Base-by-base conservation (phyloP, 441 rosid genomes). In the Populus hybrid region DNA sequence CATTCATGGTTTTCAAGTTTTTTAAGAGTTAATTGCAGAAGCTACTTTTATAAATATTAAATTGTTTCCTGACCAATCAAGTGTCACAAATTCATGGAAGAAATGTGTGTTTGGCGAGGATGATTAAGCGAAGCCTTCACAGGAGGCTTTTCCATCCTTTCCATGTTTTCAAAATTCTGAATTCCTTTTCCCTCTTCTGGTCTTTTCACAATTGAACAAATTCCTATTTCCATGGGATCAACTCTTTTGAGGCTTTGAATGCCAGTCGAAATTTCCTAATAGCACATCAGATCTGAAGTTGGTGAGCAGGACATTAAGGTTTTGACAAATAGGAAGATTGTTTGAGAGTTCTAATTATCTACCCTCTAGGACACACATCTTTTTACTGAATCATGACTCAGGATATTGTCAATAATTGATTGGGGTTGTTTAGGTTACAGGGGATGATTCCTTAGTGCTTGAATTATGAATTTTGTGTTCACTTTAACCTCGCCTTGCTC, bases 21-120 rank as follows among this genome's bases (percentile, higher is more conserved):
- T 46, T 1, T 5, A 42, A 4, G 36, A 71, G 21, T 30, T 50
- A n/a, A 34, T 46, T 70, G 46, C 23, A 28, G 57, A 26, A 10
- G 70, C n/a, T n/a, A 28, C 46, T 67, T 64, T 73, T 77, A 30
- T 6, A 12, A 42, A 14, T 70, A 20, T 75, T 67, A 72, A 78
- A 66, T 80, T 77, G 61, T 75, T 40, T 18, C 28, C 50, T 57
- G 40, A 28, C 77, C 70, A 74, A 24, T 70, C 75, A 36, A 71
- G 35, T 68, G 20, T 21, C 46, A 12, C 7, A 34, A 67, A 53
- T 34, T 72, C 67, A n/a, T 32, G 10, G 10, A 57, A 35, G 21
- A 30, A 14, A 9, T 21, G 4, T n/a, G 34, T 26, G 35, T 30
- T 57, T 59, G 28, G 28, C 20, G 30, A 50, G 23, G 35, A 28